These are phyloP conservation scores for Venturia aucupariae DNA, from an alignment of 2,329 filamentous ascomycete genomes.

Conservation along the genomic window DNA sequence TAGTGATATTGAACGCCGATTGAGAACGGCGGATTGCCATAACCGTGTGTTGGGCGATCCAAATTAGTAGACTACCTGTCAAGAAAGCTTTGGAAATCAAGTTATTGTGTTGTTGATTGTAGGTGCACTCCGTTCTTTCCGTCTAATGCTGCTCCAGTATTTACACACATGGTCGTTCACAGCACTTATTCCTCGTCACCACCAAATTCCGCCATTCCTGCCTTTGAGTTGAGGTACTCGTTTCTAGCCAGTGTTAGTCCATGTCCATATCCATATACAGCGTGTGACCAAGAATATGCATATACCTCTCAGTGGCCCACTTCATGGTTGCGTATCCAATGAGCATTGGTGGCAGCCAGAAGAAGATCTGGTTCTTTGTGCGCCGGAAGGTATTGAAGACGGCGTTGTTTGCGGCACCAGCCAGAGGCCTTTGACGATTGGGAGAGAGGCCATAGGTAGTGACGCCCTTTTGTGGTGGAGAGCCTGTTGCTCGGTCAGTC, in stretches of 20 bases:
- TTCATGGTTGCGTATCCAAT: slow-evolving; percentile 73
- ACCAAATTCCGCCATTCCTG: slow-evolving; percentile 49
- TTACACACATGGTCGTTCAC: neutral
- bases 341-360: slow-evolving; percentile 72
- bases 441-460: slow-evolving; percentile 65
- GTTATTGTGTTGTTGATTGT: neutral
- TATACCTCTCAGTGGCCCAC: slow-evolving; percentile 87
- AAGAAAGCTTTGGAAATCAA: neutral
- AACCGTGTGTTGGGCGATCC: neutral
- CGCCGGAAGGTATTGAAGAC: slow-evolving; percentile 95
- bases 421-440: slow-evolving; percentile 84
- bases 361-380: slow-evolving; percentile 77
- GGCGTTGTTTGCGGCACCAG: slow-evolving; percentile 66
- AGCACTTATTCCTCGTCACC: slow-evolving; percentile 4
- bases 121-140: neutral
- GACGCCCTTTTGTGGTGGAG: slow-evolving; percentile 46
- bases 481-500: slow-evolving; percentile 9
- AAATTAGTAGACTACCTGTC: neutral
- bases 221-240: slow-evolving; percentile 74
- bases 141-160: slow-evolving; percentile 3
- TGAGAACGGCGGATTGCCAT: neutral
- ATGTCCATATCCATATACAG: neutral
- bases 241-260: slow-evolving; percentile 45
- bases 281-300: slow-evolving; percentile 16
- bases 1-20: neutral